Evolutionary conservation across 2,329 filamentous ascomycete species (phyloP).

Genomic region (Coniochaeta ligniaria): DNA sequence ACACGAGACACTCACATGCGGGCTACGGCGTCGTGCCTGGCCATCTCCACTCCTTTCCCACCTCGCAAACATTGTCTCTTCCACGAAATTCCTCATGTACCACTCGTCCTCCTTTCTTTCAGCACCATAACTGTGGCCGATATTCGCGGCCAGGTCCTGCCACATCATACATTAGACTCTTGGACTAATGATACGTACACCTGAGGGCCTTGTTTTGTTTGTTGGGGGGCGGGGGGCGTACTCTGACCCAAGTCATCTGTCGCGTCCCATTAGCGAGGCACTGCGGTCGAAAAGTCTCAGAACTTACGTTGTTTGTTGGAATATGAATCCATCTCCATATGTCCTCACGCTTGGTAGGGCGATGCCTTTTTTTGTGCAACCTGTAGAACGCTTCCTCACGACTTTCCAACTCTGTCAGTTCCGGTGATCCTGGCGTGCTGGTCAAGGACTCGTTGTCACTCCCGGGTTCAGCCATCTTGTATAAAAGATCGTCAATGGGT

Average conservation of each 20-base stretch:
- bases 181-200: no score
- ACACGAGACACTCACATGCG: neutral
- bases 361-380: neutral
- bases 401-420: neutral
- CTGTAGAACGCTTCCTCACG: neutral
- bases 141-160: neutral
- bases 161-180: neutral
- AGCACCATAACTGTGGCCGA: neutral
- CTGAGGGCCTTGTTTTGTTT: neutral
- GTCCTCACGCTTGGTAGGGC: neutral
- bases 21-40: neutral
- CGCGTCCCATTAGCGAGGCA: neutral
- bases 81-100: neutral
- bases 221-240: neutral
- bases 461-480: neutral
- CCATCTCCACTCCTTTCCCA: neutral
- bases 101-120: neutral
- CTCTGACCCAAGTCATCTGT: neutral
- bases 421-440: neutral
- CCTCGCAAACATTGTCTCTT: neutral
- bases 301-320: neutral
- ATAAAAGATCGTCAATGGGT: neutral
- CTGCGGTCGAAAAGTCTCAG: neutral
- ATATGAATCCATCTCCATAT: neutral
- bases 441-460: no score